A percentile compares a stretch with the other conserved stretches of the same genome.
These are phyloP conservation scores for Phytophthora syringae DNA, from an alignment of 352 stramenopile species.

Conservation along the genomic window DNA sequence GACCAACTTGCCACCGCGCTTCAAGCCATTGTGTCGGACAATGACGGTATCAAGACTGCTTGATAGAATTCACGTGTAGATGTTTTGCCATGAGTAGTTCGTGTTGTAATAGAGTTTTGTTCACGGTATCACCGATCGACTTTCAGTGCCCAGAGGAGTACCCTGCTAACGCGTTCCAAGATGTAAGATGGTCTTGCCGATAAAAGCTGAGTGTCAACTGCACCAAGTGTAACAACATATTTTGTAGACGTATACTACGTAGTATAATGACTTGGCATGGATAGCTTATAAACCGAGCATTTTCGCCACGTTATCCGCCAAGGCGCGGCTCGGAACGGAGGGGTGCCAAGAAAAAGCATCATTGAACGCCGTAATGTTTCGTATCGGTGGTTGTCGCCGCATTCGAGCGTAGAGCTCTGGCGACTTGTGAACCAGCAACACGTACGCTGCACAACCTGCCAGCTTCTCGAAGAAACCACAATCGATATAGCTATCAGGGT, in stretches of 20 bases:
- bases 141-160: no score
- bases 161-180: no score
- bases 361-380: background rate
- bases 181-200: no score
- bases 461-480: constrained; percentile 49
- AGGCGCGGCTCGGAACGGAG: background rate
- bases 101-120: constrained; percentile 15
- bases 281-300: no score
- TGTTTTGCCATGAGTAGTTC: constrained; percentile 1
- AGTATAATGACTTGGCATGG: no score
- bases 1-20: constrained; percentile 29
- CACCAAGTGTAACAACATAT: no score
- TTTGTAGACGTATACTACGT: no score
- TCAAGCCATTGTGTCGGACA: constrained; percentile 31
- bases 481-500: constrained; percentile 58
- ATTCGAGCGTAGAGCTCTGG: constrained; percentile 44
- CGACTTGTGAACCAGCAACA: constrained; percentile 48
- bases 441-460: constrained; percentile 40
- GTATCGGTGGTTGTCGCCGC: constrained; percentile 35
- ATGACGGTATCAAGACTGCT: constrained; percentile 40
- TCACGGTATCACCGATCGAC: background rate
- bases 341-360: background rate
- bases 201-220: no score
- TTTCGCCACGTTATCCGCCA: constrained; percentile 5
- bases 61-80: constrained; percentile 23